phyloP scores from a whole-genome alignment of 2,329 filamentous ascomycete genomes.

The Phaeosphaeriaceae sp. region DNA sequence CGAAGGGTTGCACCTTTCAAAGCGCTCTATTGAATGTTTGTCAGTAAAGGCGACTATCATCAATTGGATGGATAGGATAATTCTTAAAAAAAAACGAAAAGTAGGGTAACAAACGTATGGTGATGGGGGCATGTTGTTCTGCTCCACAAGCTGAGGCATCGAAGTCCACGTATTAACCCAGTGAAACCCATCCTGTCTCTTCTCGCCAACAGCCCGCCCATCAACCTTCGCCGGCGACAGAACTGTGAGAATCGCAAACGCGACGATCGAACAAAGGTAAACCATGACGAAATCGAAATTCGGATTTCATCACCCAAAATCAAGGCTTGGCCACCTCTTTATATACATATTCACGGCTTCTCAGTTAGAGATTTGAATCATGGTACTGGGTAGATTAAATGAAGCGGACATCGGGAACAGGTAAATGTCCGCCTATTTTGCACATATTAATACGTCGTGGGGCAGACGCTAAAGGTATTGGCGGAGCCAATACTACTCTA shows the following conservation, averaged over 20 bases:
- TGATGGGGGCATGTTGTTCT: constrained; percentile 64
- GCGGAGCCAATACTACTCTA: too few relatives aligned
- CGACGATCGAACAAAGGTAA: neutral
- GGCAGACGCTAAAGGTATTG: too few relatives aligned
- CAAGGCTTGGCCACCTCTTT: too few relatives aligned
- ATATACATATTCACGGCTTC: too few relatives aligned
- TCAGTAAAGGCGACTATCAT: constrained; percentile 4
- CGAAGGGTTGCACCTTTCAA: constrained; percentile 67
- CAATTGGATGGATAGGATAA: too few relatives aligned
- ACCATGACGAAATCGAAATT: neutral
- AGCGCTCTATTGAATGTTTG: constrained; percentile 54
- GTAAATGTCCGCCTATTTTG: too few relatives aligned
- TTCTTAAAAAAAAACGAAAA: too few relatives aligned
- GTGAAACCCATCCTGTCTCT: constrained; percentile 1
- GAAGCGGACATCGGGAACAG: too few relatives aligned
- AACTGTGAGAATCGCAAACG: neutral
- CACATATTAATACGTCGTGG: too few relatives aligned
- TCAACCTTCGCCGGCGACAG: neutral
- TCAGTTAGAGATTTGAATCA: too few relatives aligned
- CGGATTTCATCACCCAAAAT: too few relatives aligned
- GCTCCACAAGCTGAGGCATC: constrained; percentile 71
- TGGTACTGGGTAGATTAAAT: too few relatives aligned
- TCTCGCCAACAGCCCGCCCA: neutral
- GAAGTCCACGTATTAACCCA: constrained; percentile 3
- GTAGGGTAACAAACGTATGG: constrained; percentile 54